These are phyloP conservation scores for Rhizoctonia solani DNA, from an alignment of 1,284 basidiomycete species.

Conservation along the genomic window DNA sequence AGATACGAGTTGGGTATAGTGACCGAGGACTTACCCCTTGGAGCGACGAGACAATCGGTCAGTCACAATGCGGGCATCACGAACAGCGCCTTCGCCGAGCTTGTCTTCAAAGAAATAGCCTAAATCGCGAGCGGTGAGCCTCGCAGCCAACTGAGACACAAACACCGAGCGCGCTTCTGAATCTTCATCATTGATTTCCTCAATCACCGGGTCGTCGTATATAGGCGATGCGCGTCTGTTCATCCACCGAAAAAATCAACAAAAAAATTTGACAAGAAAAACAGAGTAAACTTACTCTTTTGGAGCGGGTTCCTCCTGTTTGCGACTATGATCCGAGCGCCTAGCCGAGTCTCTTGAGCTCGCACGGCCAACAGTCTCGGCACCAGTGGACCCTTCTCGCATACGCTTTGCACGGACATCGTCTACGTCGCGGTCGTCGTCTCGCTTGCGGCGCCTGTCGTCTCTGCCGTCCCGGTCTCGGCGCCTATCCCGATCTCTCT, in stretches of 20 bases:
- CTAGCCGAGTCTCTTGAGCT: constrained; percentile 35
- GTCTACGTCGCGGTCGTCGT: constrained; percentile 51
- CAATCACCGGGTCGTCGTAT: constrained; percentile 62
- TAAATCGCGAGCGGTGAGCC: constrained; percentile 92
- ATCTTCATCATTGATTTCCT: constrained; percentile 79
- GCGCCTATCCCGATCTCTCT: constrained; percentile 48
- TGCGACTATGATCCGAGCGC: constrained; percentile 55
- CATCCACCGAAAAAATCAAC: not conserved
- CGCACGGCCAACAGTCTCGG: constrained; percentile 44
- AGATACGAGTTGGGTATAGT: constrained; percentile 32
- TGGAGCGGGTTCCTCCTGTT: constrained; percentile 56
- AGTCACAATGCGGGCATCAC: constrained; percentile 94
- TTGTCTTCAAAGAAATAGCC: constrained; percentile 99
- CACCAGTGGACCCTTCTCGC: constrained; percentile 33
- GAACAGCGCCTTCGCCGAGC: constrained; percentile 86
- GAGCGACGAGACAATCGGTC: constrained; percentile 91
- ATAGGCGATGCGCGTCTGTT: constrained; percentile 69
- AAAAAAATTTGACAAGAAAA: not conserved
- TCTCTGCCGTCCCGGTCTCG: constrained; percentile 55
- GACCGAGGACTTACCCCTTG: constrained; percentile 75
- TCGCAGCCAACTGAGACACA: constrained; percentile 95
- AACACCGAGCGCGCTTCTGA: constrained; percentile 97
- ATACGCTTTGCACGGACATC: constrained; percentile 44
- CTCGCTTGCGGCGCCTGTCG: constrained; percentile 65
- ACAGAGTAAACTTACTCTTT: constrained; percentile 45